Evolutionary conservation across 345 rosid genomes (phyloP).

Genomic region (Lepidium aucheri): DNA sequence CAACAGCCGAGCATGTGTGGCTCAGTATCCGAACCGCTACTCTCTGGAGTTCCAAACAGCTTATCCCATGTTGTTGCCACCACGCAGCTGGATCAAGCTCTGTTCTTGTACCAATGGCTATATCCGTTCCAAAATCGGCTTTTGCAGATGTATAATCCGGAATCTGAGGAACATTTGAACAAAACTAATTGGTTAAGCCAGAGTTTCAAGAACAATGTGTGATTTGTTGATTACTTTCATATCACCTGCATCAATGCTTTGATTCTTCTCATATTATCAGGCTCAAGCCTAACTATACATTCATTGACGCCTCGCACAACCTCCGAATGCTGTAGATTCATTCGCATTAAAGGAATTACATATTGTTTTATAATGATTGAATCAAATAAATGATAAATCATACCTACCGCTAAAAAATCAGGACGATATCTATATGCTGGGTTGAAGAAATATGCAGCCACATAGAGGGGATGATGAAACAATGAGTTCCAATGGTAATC

Average conservation of each 20-base stretch:
- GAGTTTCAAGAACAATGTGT: neutral
- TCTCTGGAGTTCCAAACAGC: conserved; percentile 79
- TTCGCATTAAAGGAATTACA: conserved; percentile 4
- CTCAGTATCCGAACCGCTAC: conserved; percentile 82
- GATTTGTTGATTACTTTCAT: neutral
- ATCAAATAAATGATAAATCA: neutral
- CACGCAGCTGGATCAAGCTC: conserved; percentile 91
- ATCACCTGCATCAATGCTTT: conserved; percentile 87
- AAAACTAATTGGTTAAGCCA: neutral
- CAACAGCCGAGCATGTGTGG: conserved; percentile 73
- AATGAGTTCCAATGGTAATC: conserved; percentile 66
- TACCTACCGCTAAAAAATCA: conserved; percentile 67
- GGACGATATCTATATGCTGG: conserved; percentile 70
- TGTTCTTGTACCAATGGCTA: conserved; percentile 69
- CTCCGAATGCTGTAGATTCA: conserved; percentile 56
- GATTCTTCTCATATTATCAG: conserved; percentile 59
- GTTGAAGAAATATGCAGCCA: conserved; percentile 89
- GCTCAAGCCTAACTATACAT: conserved; percentile 78
- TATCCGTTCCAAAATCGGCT: conserved; percentile 75
- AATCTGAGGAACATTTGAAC: conserved; percentile 38
- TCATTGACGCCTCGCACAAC: conserved; percentile 81
- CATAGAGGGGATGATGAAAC: conserved; percentile 77
- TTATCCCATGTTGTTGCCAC: conserved; percentile 50
- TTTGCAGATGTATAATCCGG: conserved; percentile 76
- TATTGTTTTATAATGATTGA: neutral